phyloP scores from a whole-genome alignment of 768 basidiomycete genomes.

The Rhodocollybia butyracea region DNA sequence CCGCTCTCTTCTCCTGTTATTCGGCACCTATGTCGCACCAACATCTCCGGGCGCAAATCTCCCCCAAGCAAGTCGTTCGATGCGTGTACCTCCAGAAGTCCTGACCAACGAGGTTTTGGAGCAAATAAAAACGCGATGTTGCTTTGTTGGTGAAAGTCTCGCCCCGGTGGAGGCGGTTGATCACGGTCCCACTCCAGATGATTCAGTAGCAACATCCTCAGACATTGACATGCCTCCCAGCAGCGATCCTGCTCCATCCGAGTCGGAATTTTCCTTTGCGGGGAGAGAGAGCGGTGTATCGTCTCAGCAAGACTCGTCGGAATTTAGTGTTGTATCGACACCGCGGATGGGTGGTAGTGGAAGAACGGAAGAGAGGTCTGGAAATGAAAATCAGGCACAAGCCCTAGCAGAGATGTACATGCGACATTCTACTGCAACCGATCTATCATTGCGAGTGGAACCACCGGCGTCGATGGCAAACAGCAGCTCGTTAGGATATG shows the following conservation, averaged over 20 bases:
- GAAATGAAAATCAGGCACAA: constrained; percentile 55
- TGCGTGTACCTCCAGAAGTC: constrained; percentile 73
- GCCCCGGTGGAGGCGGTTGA: constrained; percentile 30
- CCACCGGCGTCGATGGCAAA: constrained; percentile 47
- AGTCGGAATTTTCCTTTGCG: constrained; percentile 61
- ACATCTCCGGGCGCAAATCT: constrained; percentile 64
- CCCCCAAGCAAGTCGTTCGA: constrained; percentile 58
- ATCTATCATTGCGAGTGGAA: constrained; percentile 64
- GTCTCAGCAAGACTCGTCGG: constrained; percentile 52
- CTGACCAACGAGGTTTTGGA: constrained; percentile 81
- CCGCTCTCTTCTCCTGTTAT: constrained; percentile 75
- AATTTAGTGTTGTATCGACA: constrained; percentile 54
- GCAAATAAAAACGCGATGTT: constrained; percentile 86
- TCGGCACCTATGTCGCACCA: constrained; percentile 82
- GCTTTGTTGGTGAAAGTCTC: constrained; percentile 75
- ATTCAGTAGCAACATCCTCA: constrained; percentile 25
- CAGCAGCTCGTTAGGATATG: constrained; percentile 65
- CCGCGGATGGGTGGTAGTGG: constrained; percentile 32
- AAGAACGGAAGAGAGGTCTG: constrained; percentile 18
- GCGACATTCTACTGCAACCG: constrained; percentile 74
- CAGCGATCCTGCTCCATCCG: constrained; percentile 60
- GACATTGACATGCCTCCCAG: constrained; percentile 39
- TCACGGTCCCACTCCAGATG: constrained; percentile 20
- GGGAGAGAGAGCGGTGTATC: constrained; percentile 45
- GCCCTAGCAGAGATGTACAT: constrained; percentile 68